These are phyloP conservation scores for Clitopilus hobsonii DNA, from an alignment of 768 basidiomycete genomes.

Conservation along the genomic window DNA sequence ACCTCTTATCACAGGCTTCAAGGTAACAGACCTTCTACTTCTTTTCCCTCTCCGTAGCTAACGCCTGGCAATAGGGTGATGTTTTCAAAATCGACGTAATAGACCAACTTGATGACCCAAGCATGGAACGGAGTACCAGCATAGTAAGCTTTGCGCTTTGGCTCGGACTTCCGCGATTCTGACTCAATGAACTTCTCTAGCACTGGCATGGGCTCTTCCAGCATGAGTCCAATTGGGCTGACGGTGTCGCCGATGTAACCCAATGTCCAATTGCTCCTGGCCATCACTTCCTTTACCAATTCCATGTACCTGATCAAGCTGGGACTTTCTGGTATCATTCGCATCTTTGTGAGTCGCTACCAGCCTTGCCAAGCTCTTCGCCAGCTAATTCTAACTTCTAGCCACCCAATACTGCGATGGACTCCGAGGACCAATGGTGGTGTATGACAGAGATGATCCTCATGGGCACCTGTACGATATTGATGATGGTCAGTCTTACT, in stretches of 20 bases:
- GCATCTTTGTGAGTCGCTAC: conserved; percentile 21
- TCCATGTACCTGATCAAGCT: conserved; percentile 18
- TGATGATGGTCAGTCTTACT: conserved; percentile 3
- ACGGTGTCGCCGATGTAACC: conserved; percentile 32
- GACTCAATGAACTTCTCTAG: conserved; percentile 4
- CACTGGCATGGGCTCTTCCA: conserved; percentile 50
- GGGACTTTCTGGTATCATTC: conserved; percentile 29
- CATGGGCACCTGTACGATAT: conserved; percentile 19
- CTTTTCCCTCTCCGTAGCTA: neutral
- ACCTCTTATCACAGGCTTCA: conserved; percentile 22
- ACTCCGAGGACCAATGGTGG: conserved; percentile 28
- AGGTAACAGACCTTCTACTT: conserved; percentile 13
- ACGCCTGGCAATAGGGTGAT: conserved; percentile 26
- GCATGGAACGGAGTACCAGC: conserved; percentile 46
- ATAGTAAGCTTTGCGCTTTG: conserved; percentile 31
- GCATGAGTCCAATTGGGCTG: conserved; percentile 23
- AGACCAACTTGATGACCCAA: conserved; percentile 38
- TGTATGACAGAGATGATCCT: conserved; percentile 35
- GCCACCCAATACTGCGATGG: conserved; percentile 48
- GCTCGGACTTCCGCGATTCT: neutral
- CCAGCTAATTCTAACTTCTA: conserved; percentile 21
- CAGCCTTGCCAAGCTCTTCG: neutral
- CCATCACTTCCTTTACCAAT: conserved; percentile 34
- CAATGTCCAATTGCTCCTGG: conserved; percentile 38
- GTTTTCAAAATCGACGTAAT: conserved; percentile 43